Evolutionary conservation across 192 early-diverging fungal genomes (phyloP).

Genomic region (Rhizophagus sp.): DNA sequence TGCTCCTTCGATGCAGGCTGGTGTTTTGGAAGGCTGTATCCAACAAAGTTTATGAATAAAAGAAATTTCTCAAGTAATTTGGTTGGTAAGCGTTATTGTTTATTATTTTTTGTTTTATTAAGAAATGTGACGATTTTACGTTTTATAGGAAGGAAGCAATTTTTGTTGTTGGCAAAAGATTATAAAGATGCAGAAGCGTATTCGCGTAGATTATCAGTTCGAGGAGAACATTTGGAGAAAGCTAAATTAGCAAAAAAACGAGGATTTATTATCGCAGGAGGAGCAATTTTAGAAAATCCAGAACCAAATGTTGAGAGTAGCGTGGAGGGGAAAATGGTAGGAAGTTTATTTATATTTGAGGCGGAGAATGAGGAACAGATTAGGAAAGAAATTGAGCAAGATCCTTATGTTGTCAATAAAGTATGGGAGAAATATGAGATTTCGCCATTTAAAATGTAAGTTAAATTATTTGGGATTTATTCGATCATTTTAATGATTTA

Average conservation of each 20-base stretch:
- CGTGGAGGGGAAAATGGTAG: slow-evolving; percentile 49
- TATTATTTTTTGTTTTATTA: not conserved
- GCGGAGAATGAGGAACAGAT: slow-evolving; percentile 50
- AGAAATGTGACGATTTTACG: not conserved
- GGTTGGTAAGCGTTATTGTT: not conserved
- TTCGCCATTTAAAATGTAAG: slow-evolving; percentile 36
- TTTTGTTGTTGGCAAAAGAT: slow-evolving; percentile 49
- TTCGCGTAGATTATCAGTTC: slow-evolving; percentile 41
- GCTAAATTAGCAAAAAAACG: slow-evolving; percentile 35
- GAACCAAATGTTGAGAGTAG: slow-evolving; percentile 18
- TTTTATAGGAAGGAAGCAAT: not conserved
- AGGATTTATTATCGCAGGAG: slow-evolving; percentile 47
- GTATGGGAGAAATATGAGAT: slow-evolving; percentile 58
- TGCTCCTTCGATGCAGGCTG: too few relatives aligned
- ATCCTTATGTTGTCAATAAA: slow-evolving; percentile 53
- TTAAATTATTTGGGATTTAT: not conserved
- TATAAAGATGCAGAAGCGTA: slow-evolving; percentile 51
- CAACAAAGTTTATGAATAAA: not conserved
- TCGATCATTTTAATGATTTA: not conserved
- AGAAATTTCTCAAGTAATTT: not conserved
- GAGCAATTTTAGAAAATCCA: slow-evolving; percentile 55
- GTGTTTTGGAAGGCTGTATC: too few relatives aligned
- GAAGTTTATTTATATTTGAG: slow-evolving; percentile 52
- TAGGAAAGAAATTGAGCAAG: slow-evolving; percentile 43
- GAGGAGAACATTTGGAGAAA: slow-evolving; percentile 46